These are phyloP conservation scores for Neoboletus brunneissimus DNA, from an alignment of 768 basidiomycete species.

Conservation along the genomic window DNA sequence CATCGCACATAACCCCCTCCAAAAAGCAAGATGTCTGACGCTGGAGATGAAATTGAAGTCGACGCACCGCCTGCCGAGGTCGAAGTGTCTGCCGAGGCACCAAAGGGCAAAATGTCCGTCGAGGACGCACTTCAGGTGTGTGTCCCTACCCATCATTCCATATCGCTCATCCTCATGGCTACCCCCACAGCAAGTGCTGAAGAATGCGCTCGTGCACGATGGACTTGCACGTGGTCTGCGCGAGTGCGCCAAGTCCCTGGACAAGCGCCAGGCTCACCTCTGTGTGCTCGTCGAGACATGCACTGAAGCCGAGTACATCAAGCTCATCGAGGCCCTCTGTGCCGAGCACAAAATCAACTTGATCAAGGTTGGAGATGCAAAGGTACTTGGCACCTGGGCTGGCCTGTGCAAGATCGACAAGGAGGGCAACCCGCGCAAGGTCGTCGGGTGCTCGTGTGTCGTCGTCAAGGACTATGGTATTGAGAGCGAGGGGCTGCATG, in stretches of 20 bases:
- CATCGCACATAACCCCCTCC: constrained; percentile 41
- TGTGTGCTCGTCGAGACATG: constrained; percentile 99
- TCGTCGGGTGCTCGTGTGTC: constrained; percentile 90
- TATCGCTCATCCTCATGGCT: constrained; percentile 6
- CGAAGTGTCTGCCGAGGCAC: constrained; percentile 84
- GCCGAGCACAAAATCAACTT: constrained; percentile 99
- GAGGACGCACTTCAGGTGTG: constrained; percentile 89
- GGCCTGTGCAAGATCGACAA: constrained; percentile 99
- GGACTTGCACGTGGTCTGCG: constrained; percentile 97
- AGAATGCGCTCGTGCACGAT: constrained; percentile 97
- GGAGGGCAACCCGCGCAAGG: constrained; percentile 96
- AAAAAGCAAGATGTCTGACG: constrained; percentile 82
- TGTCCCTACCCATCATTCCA: not conserved
- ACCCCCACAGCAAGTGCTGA: constrained; percentile 83
- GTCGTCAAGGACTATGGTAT: constrained; percentile 97
- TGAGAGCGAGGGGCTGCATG: constrained; percentile 93
- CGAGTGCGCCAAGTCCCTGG: constrained; percentile 96
- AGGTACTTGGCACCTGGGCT: constrained; percentile 97
- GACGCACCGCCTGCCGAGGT: constrained; percentile 61
- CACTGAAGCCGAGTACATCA: constrained; percentile 99
- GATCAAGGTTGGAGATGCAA: constrained; percentile 98
- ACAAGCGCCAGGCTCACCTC: constrained; percentile 97
- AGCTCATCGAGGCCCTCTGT: constrained; percentile 99
- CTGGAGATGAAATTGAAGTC: constrained; percentile 91
- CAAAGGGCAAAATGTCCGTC: constrained; percentile 93